Evolutionary conservation across 352 stramenopile species (phyloP).

Genomic region (Saprolegnia diclina): DNA sequence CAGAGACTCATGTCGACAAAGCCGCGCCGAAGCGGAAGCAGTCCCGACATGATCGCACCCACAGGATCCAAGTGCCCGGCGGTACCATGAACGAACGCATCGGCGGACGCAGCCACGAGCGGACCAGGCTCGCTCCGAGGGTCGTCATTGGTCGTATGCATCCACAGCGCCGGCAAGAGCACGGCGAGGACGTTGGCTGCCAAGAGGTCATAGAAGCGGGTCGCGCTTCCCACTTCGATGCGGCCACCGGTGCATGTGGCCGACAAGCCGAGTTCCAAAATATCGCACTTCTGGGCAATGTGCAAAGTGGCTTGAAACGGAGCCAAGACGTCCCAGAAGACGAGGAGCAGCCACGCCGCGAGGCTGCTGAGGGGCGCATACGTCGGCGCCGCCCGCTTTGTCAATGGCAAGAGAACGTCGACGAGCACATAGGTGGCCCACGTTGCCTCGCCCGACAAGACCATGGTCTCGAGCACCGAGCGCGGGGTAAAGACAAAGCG

Average conservation of each 20-base stretch:
- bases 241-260: not conserved
- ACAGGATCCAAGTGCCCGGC: not conserved
- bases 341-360: not conserved
- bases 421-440: conserved; percentile 13
- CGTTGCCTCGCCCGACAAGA: conserved; percentile 1
- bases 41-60: not conserved
- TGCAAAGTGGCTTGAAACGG: not conserved
- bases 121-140: not conserved
- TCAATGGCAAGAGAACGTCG: conserved; percentile 12
- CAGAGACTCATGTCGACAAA: conserved; percentile 17
- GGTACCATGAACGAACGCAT: not conserved
- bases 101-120: not conserved
- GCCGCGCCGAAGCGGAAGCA: not conserved
- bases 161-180: not conserved
- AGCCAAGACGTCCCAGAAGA: not conserved
- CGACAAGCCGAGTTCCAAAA: not conserved
- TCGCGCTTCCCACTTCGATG: not conserved
- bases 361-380: conserved; percentile 11
- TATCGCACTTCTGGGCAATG: not conserved
- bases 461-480: not conserved
- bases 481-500: conserved; percentile 1
- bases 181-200: not conserved
- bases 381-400: not conserved
- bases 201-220: not conserved
- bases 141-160: not conserved